Evolutionary conservation across 106 monocot genomes (phyloP), one percentile per base, ranked within the genome.

Genomic region (Dendrobium chrysotoxum): DNA sequence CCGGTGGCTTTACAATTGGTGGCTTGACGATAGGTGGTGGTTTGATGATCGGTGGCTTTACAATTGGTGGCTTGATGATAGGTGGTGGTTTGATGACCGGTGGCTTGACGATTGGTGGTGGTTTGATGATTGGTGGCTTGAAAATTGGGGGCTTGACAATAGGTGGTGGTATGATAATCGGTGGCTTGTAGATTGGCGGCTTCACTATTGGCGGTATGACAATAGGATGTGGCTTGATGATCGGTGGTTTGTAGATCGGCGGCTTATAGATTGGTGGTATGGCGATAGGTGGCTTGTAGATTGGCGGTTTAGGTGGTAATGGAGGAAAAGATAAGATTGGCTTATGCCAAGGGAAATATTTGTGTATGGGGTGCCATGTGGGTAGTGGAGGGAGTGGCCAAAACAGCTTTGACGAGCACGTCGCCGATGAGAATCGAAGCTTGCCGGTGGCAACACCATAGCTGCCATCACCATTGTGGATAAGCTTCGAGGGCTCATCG

Each of bases 291-390:
- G 71, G 71, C 35, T 71, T 71, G 35, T 15, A 13, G n/a, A 73
- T 73, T 2, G 74, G 74, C 1, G 74, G 73, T 6, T 73, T 40
- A 40, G 38, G 73, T 1, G 70, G 70, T 13, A 30, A 31, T 9
- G 70, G 70, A 18, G 73, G 41, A 30, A 74, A 74, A 41, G 40
- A 74, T 18, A 40, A 1, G 74, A 8, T 11, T 5, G 71, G 71
- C 35, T 71, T 71, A 38, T 71, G 71, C 71, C 71, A 71, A 31
- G 71, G 71, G 11, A 71, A 31, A 71, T 71, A 74, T 39, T 74
- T 74, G 74, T 41, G 21, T 18, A 71, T 31, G 71, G 74, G 74
- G 28, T 74, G 40, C 74, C 74, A 74, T 7, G 16, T 74, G 40
- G 74, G 74, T 13, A 74, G 20, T 2, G n/a, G 74, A n/a, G 74